Evolutionary conservation across 176 grass and related monocot species (phyloP), one percentile per base, ranked within the genome.

Genomic region (Lolium rigidum): DNA sequence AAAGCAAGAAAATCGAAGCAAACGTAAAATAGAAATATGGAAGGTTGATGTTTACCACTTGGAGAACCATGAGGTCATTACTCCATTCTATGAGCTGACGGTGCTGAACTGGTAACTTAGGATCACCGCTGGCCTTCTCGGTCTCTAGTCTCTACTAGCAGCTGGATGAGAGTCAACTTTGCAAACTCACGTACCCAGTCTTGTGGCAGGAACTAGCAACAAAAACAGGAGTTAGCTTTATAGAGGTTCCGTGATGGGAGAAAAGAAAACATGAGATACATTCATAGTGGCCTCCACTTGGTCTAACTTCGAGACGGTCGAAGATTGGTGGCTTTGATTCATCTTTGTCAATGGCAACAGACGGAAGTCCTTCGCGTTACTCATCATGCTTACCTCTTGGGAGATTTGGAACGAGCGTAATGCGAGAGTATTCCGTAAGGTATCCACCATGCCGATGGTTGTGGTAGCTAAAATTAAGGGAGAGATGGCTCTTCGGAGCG

Each of bases 91-190:
- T 79, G 55, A 98, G 95, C 28, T 61, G 74, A 14, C 60, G 82
- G 79, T 98, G 95, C 57, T 95, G 93, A 59, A 98, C 18, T 56
- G 95, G 89, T 24, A 98, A 74, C 20, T 89, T 81, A 24, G 89
- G 89, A 77, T 98, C 90, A 25, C 89, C 93, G 7, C 95, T 85
- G 13, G 95, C 89, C 80, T 98, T 95, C 79, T 95, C 91, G 54
- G 95, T 95, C 88, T 95, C 95, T 89, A 93, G 95, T 95, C 88
- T 95, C 95, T 89, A 93, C 85, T 59, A 98, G 80, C 64, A 95
- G 86, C 76, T 98, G 89, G 75, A 95, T 89, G 12, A 91, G 95
- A 64, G 79, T 98, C 15, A 98, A 46, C 87, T 95, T 98, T 22
- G 93, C 93, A 81, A 98, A 98, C 74, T 98, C 95, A 24, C 89